phyloP scores from a whole-genome alignment of 2,329 filamentous ascomycete species.

The Beauveria bassiana region DNA sequence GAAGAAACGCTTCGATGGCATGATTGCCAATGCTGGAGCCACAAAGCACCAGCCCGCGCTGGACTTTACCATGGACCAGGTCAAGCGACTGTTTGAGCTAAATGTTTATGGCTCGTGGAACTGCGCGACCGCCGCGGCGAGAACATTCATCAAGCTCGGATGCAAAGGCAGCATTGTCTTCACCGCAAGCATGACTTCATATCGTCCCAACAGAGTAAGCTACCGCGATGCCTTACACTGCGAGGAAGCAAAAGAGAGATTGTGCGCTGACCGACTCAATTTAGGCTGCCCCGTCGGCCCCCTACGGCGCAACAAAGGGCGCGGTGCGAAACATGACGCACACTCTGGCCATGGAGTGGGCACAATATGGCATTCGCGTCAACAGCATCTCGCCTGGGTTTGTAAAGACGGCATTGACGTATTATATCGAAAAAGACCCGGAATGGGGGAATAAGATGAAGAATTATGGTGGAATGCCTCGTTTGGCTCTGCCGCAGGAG shows the following conservation, averaged over 20 bases:
- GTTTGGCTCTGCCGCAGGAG: slow-evolving; percentile 44
- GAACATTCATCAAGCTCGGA: slow-evolving; percentile 29
- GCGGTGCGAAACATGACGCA: slow-evolving; percentile 33
- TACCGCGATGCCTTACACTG: not conserved
- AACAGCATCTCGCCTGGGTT: slow-evolving; percentile 39
- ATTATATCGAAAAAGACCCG: slow-evolving; percentile 41
- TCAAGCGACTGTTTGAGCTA: slow-evolving; percentile 31
- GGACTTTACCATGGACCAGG: slow-evolving; percentile 26
- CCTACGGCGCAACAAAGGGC: slow-evolving; percentile 38
- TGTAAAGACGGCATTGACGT: slow-evolving; percentile 24
- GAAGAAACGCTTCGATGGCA: slow-evolving; percentile 35
- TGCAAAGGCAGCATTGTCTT: slow-evolving; percentile 33
- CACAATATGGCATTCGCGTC: slow-evolving; percentile 36
- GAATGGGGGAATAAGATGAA: slow-evolving; percentile 51
- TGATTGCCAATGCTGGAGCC: slow-evolving; percentile 42
- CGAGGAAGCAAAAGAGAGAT: not conserved
- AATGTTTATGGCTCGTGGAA: slow-evolving; percentile 40
- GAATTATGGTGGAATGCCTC: slow-evolving; percentile 50
- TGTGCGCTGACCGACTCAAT: not conserved
- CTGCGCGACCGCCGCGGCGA: slow-evolving; percentile 36
- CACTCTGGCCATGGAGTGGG: slow-evolving; percentile 39
- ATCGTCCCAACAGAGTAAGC: slow-evolving; percentile 34
- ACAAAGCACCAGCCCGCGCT: slow-evolving; percentile 43
- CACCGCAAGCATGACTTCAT: slow-evolving; percentile 39
- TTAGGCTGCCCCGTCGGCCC: slow-evolving; percentile 39